Base-by-base conservation (phyloP, 169 alveolate genomes). In the Cryptosporidium ryanae region DNA sequence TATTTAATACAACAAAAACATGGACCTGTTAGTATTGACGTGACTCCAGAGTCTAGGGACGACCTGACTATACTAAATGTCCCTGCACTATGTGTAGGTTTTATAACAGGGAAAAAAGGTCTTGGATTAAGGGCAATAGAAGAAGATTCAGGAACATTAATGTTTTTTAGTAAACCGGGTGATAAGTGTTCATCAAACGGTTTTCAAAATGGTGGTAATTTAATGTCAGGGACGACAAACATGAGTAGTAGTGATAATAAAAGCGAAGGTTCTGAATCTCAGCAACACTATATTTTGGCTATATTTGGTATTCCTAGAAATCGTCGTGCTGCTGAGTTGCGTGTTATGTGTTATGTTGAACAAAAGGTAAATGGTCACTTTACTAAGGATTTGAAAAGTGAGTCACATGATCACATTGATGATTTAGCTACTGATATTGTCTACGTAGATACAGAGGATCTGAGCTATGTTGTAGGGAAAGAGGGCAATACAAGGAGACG, bases 31-130 rank as follows among this genome's bases (percentile, higher is more conserved):
- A 76, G 66, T 27, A 87, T 91, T 23, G 91, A 87, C 8, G 84
- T 71, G 7, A 84, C 67, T 21, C 90, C 91, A 7, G 92, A 82
- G 38, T 66, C 65, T 27, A 57, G 92, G 32, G 92, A 87, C 55
- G 93, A 90, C 63, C 82, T 90, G 29, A 84, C 93, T 12, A 65
- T 84, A 55, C 63, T 90, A 49, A 29, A 89, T 66, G 65, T 87
- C 1, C 91, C 91, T 31, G 82, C 89, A 55, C 89, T 50, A 5
- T 89, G 92, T 59, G 93, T 91, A 6, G 92, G 94, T 15, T 91
- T 89, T 89, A 91, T 91, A 48, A 91, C 94, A 10, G 94, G 94
- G 15, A 66, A 89, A 23, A 87, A 91, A 61, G 94, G 94, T 1
- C 82, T 76, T 7, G 94, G 90, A 31, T 67, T 91, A 17, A 76